Base-by-base conservation (phyloP, 176 grass and related monocot species). In the Carex scoparia region DNA sequence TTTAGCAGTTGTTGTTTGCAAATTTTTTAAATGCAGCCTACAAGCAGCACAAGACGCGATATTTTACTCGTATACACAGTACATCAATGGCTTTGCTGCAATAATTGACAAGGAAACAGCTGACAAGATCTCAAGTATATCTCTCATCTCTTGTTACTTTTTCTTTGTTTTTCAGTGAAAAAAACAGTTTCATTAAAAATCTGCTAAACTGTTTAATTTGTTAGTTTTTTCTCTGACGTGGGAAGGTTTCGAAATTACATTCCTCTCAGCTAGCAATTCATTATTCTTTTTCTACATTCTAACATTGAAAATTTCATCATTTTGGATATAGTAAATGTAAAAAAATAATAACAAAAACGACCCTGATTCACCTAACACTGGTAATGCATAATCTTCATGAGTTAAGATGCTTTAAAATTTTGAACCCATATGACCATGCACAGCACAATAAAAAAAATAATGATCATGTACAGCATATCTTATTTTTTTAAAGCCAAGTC, bases 71-170 rank as follows among this genome's bases (percentile, higher is more conserved):
- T 97, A 97, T 86, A 91, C 88, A 19, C 80, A 84, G 65, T 69
- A 86, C 84, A 94, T 97, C 85, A 94, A 97, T 61, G 94, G 94
- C 71, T 97, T 97, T 65, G 92, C 94, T 40, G 94, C 92, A 2
- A 19, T 2, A 13, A 56, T 97, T 4, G 92, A 92, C 12, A 70
- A 84, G 72, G 81, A 65, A 38, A 75, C 37, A 32, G 94, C 92
- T 46, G 60, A 65, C 0, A 64, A 85, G 65, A 87, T 97, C 40
- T 84, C 94, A 37, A 82, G 91, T 92, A 79, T 40, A 40, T 37
- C 10, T 51, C 85, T 48, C 7, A 48, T 72, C 38, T 1, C 1
- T 71, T 18, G 18, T 72, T 19, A 40, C 38, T 40, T 40, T 40
- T 40, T 0, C 5, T 40, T 4, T 40, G 4, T 40, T 4, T 40